phyloP scores from a whole-genome alignment of 352 stramenopile species.

The Globisporangium polare region DNA sequence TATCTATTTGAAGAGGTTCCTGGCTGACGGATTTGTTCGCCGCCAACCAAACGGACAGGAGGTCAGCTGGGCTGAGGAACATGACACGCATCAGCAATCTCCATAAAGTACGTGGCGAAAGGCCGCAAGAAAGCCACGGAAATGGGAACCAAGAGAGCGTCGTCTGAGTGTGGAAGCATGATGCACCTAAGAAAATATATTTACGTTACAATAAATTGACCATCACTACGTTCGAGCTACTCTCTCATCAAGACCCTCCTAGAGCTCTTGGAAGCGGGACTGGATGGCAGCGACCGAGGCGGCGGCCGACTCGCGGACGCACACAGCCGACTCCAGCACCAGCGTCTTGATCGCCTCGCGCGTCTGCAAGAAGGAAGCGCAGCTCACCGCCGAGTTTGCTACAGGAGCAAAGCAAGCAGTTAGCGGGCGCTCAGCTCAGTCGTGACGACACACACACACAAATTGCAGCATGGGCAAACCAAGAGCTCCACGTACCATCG shows the following conservation, averaged over 20 bases:
- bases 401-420: neutral
- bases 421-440: neutral
- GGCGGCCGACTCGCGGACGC: slow-evolving; percentile 22
- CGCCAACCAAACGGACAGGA: neutral
- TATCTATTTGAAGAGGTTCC: neutral
- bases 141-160: neutral
- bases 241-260: neutral
- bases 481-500: slow-evolving; percentile 29
- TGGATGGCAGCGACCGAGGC: slow-evolving; percentile 3
- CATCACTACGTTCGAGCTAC: neutral
- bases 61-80: neutral
- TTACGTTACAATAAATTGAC: slow-evolving; percentile 22
- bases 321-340: slow-evolving; percentile 21
- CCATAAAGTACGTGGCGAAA: neutral
- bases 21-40: neutral
- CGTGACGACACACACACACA: neutral
- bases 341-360: slow-evolving; percentile 32
- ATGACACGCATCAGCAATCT: slow-evolving; percentile 7
- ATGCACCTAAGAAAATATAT: slow-evolving; percentile 11
- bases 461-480: neutral
- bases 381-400: slow-evolving; percentile 28
- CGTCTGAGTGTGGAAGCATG: neutral
- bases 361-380: slow-evolving; percentile 34
- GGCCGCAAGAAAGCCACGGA: neutral
- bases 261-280: slow-evolving; percentile 16